Percentiles rank a stretch among this genome's conserved stretches.
Evolutionary conservation across 257 asterid species (phyloP).

Genomic region (Plantago elongata): DNA sequence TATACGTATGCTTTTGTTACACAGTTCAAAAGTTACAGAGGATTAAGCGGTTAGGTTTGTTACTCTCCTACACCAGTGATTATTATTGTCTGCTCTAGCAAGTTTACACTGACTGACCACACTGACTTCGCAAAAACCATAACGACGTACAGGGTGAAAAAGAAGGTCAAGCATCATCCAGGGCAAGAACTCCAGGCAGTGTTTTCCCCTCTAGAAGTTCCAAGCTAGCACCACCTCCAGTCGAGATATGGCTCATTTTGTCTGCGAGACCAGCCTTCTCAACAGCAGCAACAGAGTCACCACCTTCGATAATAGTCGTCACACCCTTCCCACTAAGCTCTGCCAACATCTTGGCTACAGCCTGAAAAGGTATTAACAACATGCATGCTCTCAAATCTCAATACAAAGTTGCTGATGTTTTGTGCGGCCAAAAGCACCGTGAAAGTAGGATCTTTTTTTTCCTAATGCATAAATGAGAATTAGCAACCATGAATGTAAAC

Average conservation of each 20-base stretch:
- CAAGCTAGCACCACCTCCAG: constrained; percentile 95
- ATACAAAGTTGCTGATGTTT: background rate
- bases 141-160: constrained; percentile 10
- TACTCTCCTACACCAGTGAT: too few relatives aligned
- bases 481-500: background rate
- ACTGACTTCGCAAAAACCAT: background rate
- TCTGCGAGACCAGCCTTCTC: constrained; percentile 91
- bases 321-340: constrained; percentile 89
- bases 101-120: background rate
- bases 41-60: too few relatives aligned
- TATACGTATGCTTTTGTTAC: too few relatives aligned
- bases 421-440: too few relatives aligned
- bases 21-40: too few relatives aligned
- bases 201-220: constrained; percentile 87
- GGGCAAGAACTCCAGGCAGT: constrained; percentile 84
- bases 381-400: background rate
- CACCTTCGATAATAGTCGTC: constrained; percentile 89
- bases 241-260: constrained; percentile 93
- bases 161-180: constrained; percentile 49
- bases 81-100: background rate
- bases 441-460: too few relatives aligned
- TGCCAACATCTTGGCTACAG: constrained; percentile 70
- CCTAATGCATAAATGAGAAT: background rate
- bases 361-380: constrained; percentile 26
- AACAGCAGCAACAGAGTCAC: constrained; percentile 94